A percentile compares a stretch with the other conserved stretches of the same genome.
Conservation (phyloP, 352 stramenopile species). For the Phytophthora hybrid region DNA sequence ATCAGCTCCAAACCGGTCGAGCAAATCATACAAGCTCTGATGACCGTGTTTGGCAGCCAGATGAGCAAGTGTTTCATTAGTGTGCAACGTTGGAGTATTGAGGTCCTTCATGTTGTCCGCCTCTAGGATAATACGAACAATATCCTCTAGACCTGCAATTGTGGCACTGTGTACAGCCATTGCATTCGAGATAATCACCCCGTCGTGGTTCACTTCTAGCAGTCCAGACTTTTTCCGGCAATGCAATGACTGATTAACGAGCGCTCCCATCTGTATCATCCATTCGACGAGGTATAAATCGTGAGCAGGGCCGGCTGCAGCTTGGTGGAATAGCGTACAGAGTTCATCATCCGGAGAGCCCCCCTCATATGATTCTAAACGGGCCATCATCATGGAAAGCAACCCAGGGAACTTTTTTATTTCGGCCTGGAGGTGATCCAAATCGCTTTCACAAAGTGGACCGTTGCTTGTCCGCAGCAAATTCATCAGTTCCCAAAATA, state of each 20-base stretch:
- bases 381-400: background rate
- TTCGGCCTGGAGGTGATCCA: slow-evolving; percentile 2
- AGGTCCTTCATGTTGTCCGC: slow-evolving; percentile 32
- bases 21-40: slow-evolving; percentile 3
- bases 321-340: slow-evolving; percentile 32
- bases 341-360: background rate
- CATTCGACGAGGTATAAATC: slow-evolving; percentile 40
- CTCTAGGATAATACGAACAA: slow-evolving; percentile 33
- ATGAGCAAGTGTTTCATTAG: slow-evolving; percentile 35
- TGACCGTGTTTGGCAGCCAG: slow-evolving; percentile 33
- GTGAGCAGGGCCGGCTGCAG: slow-evolving; percentile 20
- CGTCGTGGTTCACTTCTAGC: background rate
- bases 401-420: slow-evolving; percentile 17
- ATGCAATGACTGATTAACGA: slow-evolving; percentile 22
- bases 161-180: slow-evolving; percentile 34
- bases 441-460: slow-evolving; percentile 6
- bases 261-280: slow-evolving; percentile 40
- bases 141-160: slow-evolving; percentile 26
- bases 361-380: too few species aligned
- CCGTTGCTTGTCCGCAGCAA: slow-evolving; percentile 10
- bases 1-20: background rate
- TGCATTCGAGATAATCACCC: background rate
- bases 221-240: slow-evolving; percentile 8
- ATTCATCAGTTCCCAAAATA: slow-evolving; percentile 24
- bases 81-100: slow-evolving; percentile 33